Percentiles rank a stretch among this genome's conserved stretches.
These are phyloP conservation scores for Ascosphaera acerosa DNA, from an alignment of 2,329 filamentous ascomycete genomes.

Conservation along the genomic window DNA sequence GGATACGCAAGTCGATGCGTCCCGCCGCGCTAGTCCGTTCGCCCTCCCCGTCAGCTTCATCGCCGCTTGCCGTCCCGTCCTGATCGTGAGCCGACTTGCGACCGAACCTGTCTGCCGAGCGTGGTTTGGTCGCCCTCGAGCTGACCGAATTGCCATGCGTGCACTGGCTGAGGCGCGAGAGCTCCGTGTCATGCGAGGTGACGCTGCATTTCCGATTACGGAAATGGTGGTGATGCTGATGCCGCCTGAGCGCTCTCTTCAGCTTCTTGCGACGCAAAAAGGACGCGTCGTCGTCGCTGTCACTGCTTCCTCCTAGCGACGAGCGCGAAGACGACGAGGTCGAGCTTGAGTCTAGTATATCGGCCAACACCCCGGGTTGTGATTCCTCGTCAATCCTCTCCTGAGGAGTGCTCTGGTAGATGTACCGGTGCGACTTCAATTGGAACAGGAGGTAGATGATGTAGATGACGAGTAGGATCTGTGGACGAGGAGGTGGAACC, in stretches of 20 bases:
- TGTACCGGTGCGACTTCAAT: constrained; percentile 72
- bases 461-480: constrained; percentile 61
- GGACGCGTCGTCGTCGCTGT: constrained; percentile 38
- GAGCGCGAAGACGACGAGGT: constrained; percentile 29
- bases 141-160: constrained; percentile 4
- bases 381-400: constrained; percentile 81
- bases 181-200: constrained; percentile 35
- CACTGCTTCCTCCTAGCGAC: constrained; percentile 23
- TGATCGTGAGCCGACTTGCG: background rate
- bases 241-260: constrained; percentile 47
- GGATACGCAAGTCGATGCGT: too few species aligned
- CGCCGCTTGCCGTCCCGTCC: constrained; percentile 18
- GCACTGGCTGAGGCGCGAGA: background rate
- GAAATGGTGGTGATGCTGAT: too few species aligned
- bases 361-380: constrained; percentile 58
- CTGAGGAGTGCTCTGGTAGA: constrained; percentile 81
- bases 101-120: background rate
- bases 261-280: constrained; percentile 38
- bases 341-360: constrained; percentile 49
- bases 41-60: constrained; percentile 28
- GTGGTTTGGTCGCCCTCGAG: background rate
- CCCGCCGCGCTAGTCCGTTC: too few species aligned
- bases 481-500: constrained; percentile 2
- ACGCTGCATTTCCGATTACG: constrained; percentile 62
- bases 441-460: constrained; percentile 68